Base-by-base conservation (phyloP, 2,329 filamentous ascomycete genomes). In the Penicillium vulpinum region DNA sequence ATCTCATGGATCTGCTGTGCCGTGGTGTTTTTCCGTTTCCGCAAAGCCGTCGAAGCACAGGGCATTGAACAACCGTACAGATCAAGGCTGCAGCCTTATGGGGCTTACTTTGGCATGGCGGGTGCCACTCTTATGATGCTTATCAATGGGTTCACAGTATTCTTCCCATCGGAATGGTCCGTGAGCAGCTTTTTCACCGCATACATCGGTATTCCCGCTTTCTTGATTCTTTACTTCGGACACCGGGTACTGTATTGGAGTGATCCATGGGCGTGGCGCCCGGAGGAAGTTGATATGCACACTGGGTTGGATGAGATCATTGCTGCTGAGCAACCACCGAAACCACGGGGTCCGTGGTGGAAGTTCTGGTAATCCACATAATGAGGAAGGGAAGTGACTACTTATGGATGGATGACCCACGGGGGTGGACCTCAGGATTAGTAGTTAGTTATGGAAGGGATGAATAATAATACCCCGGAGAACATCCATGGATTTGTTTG, bases 131-230 rank as follows among this genome's bases (percentile, higher is more conserved):
- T 91, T 51, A 78, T 92, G n/a, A 84, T 82, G 1, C 73, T 92
- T 3, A 87, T 90, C 63, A 91, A 91, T 65, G 90, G 89, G 1
- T 93, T 92, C 73, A 83, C 86, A 35, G 83, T 88, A 15, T 92
- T 93, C 70, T 88, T 88, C 70, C 83, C 85, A 0, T 75, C 79
- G 8, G 78, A 86, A 28, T 93, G 86, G 83, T 82, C 79, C 16
- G 82, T 81, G 0, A 78, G 80, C 5, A 79, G 80, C 64, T 94
- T 94, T 65, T 74, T 88, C 62, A 86, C 85, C 0, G 80, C 84
- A 0, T 89, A 89, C 64, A 80, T 88, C n/a, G 85, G 85, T 9
- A 83, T 88, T 47, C 84, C 85, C 0, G 80, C 86, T 18, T 88
- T 88, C 66, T 64, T 85, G 15, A 58, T 73, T 3, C 63, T 86